Evolutionary conservation across 805 yeast species (phyloP), one percentile per base, ranked within the genome.

Genomic region (Tetrapisispora pingtungensis): DNA sequence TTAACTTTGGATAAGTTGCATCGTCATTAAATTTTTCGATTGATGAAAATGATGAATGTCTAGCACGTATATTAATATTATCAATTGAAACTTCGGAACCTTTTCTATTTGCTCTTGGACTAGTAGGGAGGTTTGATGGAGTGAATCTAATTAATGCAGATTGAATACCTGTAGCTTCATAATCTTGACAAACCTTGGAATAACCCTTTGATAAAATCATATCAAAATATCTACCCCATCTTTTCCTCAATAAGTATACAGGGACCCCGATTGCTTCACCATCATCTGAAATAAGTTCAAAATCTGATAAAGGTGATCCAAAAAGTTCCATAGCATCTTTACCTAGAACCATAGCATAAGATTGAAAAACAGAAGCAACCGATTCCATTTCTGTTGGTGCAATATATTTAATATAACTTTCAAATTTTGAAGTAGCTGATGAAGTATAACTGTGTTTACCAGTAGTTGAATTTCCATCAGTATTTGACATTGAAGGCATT

Each of bases 191-290:
- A 8, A 84, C 81, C 46, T 75, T 67, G 0, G 81, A 77, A 58
- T 82, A 84, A 1, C 81, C 84, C 52, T 74, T 72, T 0, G 87
- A 69, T 33, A 84, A 59, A 15, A 83, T 49, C 50, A 71, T 70
- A 49, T 80, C 80, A 55, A 84, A 84, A 49, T 75, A 80, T 30
- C 75, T 61, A 0, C 93, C 93, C 94, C 94, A 84, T 56, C 93
- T 68, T 51, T 79, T 81, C 51, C 84, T 70, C 43, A 84, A 67
- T 4, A 84, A 64, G 49, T 68, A 70, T 40, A 78, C 47, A 0
- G 89, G 81, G 4, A 80, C 77, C 0, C 81, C 77, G 14, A 81
- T 69, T n/a, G 78, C 64, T 37, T 77, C 80, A 7, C 89, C 90
- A 53, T 78, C 84, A n/a, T 75, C 69, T 1, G 84, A 73, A 10